Base-by-base conservation (phyloP, 768 basidiomycete species). In the Kwoniella newhampshirensis region DNA sequence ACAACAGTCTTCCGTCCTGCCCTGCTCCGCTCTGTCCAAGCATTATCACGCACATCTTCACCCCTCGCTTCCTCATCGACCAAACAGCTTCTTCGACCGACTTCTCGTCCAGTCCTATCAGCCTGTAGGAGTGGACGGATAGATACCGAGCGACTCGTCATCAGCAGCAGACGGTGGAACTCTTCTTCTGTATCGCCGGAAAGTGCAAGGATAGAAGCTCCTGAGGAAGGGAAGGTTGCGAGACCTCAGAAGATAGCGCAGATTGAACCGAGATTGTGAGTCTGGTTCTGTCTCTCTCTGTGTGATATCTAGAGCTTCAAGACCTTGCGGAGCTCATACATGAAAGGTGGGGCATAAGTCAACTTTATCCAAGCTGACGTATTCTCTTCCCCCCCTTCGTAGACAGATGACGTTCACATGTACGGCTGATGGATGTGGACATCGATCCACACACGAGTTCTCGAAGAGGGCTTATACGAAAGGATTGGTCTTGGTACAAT, bases 401-500 rank as follows among this genome's bases (percentile, higher is more conserved):
- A 75, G 74, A 47, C 67, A 67, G 21, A 62, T 76, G 56, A 76
- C 75, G n/a, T 74, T 76, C 53, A 76, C 75, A 26, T 76, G 75
- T 59, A 74, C 75, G 5, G 67, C 64, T 0, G 50, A 59, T 43
- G 69, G 62, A 23, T 97, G 93, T 66, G 81, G 81, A 9, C 82
- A 83, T 59, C 86, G 94, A 2, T 93, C 90, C 8, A 86, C 89
- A 4, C 93, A 97, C 67, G 82, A 88, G 59, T 97, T 98, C 75
- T 82, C 89, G 5, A 87, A 85, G 71, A 82, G 85, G 42, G 83
- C 89, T 18, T 99, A 99, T 76, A 83, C 87, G 72, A 83, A 81
- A 42, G 94, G 94, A 0, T 85, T 97, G 49, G 93, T 98, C 2
- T 80, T 99, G 25, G 83, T 96, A 1, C 83, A 92, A 72, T 99